Percentiles rank a stretch among this genome's conserved stretches.
Evolutionary conservation across 139 green algal species (phyloP).

Genomic region (Picochlorum costavermella): DNA sequence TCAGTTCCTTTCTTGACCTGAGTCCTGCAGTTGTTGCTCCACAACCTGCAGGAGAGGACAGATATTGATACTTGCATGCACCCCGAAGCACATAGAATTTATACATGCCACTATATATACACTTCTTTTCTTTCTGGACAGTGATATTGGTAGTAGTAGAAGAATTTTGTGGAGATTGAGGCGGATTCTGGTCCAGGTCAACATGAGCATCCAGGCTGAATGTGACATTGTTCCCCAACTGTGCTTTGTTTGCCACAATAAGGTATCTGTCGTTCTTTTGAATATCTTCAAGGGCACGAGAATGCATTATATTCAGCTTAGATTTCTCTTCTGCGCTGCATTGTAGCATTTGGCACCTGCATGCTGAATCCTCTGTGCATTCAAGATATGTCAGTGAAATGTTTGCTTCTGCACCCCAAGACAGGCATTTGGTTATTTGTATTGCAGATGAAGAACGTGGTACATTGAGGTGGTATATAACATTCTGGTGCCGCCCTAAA

Average conservation of each 20-base stretch:
- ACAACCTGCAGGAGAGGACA: neutral
- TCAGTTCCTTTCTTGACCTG: slow-evolving; percentile 4
- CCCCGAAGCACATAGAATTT: neutral
- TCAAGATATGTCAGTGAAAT: slow-evolving; percentile 1
- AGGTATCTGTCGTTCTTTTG: neutral
- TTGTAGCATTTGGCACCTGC: neutral
- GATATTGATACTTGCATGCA: slow-evolving; percentile 5
- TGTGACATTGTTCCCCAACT: neutral
- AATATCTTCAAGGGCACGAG: neutral
- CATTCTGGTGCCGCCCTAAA: neutral
- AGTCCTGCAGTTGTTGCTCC: neutral
- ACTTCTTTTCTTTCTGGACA: neutral
- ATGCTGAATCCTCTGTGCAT: neutral
- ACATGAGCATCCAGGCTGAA: neutral
- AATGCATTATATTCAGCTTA: neutral
- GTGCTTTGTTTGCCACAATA: neutral
- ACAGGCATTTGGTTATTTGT: neutral
- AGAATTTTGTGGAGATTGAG: neutral
- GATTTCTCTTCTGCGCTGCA: neutral
- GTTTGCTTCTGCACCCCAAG: neutral
- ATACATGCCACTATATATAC: neutral
- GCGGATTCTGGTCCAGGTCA: neutral
- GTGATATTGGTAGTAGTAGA: neutral
- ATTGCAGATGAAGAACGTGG: neutral
- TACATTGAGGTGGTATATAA: neutral